Evolutionary conservation across 805 yeast species (phyloP).

Genomic region (Barnettozyma vustinii): DNA sequence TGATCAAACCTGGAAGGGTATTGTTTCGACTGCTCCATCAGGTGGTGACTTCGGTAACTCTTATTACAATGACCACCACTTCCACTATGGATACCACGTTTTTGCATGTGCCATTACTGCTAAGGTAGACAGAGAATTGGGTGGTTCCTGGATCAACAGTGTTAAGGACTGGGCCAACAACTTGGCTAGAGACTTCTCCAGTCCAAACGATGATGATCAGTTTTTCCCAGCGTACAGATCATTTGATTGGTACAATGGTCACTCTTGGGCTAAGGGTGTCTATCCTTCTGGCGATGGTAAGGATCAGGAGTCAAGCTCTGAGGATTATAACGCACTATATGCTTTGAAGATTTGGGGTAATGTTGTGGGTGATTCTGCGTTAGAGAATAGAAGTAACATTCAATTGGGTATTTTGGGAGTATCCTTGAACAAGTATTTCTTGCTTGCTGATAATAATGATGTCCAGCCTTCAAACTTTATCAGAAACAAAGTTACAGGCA

Average conservation of each 20-base stretch:
- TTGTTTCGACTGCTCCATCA: constrained; percentile 60
- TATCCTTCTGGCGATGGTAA: constrained; percentile 70
- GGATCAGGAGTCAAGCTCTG: constrained; percentile 70
- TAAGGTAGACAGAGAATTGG: constrained; percentile 43
- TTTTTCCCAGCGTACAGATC: constrained; percentile 63
- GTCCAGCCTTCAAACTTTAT: constrained; percentile 53
- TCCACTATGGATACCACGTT: constrained; percentile 70
- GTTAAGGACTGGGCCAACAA: constrained; percentile 49
- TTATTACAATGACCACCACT: constrained; percentile 70
- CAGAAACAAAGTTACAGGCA: constrained; percentile 66
- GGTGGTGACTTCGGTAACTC: constrained; percentile 69
- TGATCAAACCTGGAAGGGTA: constrained; percentile 75
- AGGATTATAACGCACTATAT: constrained; percentile 67
- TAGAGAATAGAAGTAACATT: constrained; percentile 51
- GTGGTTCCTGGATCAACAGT: constrained; percentile 50
- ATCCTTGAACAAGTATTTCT: constrained; percentile 50
- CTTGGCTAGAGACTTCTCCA: constrained; percentile 63
- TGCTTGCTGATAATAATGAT: constrained; percentile 46
- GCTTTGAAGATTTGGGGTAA: constrained; percentile 64
- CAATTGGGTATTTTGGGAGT: constrained; percentile 55
- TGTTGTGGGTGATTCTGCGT: constrained; percentile 44
- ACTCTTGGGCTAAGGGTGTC: constrained; percentile 74
- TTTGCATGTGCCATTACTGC: constrained; percentile 65
- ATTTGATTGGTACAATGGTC: constrained; percentile 75
- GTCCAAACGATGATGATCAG: constrained; percentile 47